Percentiles rank a stretch among this genome's conserved stretches.
Evolutionary conservation across 345 rosid genomes (phyloP).

Genomic region (Rhodamnia rubescens): DNA sequence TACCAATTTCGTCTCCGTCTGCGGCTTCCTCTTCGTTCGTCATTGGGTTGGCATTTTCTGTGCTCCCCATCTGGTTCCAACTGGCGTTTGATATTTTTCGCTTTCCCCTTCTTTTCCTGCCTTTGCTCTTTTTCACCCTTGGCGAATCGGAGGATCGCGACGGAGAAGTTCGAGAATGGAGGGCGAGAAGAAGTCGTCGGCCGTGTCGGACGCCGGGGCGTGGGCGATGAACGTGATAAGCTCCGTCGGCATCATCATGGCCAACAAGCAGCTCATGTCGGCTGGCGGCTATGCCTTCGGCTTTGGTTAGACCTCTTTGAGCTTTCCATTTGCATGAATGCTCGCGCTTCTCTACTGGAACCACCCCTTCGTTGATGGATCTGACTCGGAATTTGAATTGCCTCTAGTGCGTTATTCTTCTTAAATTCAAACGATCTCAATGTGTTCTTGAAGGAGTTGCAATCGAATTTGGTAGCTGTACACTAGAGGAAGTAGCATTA

Average conservation of each 20-base stretch:
- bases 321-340: background rate
- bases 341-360: background rate
- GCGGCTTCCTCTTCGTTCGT: background rate
- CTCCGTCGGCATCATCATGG: slow-evolving; percentile 95
- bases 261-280: slow-evolving; percentile 95
- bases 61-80: background rate
- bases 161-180: background rate
- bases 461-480: background rate
- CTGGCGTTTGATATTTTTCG: background rate
- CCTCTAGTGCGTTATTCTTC: background rate
- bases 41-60: background rate
- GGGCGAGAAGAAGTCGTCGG: slow-evolving; percentile 50
- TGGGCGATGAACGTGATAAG: slow-evolving; percentile 92
- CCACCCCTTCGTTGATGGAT: background rate
- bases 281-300: slow-evolving; percentile 61
- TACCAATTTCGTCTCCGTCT: background rate
- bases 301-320: slow-evolving; percentile 44
- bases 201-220: slow-evolving; percentile 83
- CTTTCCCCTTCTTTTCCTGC: background rate
- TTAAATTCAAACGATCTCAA: background rate
- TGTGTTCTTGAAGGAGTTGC: background rate
- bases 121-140: background rate
- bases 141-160: background rate
- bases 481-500: background rate
- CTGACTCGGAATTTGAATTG: background rate